phyloP scores from a whole-genome alignment of 768 basidiomycete species.

The Collybia nuda region DNA sequence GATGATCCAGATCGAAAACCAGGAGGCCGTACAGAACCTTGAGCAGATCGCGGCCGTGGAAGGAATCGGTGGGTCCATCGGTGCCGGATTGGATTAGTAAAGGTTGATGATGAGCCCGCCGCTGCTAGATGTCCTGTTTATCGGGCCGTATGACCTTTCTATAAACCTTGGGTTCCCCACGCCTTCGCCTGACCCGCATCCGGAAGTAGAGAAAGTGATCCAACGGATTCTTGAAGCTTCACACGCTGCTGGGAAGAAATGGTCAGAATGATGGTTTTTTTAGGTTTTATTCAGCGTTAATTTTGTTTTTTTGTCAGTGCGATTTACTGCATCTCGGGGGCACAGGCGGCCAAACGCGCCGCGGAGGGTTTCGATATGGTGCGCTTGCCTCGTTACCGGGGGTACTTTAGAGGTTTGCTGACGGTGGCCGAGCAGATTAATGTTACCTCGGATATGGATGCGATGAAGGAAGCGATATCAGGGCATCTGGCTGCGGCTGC shows the following conservation, averaged over 20 bases:
- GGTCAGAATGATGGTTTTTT: constrained; percentile 34
- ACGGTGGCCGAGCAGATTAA: constrained; percentile 8
- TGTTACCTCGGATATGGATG: constrained; percentile 17
- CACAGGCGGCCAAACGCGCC: constrained; percentile 19
- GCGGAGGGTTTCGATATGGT: constrained; percentile 27
- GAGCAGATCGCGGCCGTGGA: constrained; percentile 60
- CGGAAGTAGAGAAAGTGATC: constrained; percentile 60
- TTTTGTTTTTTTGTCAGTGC: too few relatives aligned
- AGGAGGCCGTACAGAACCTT: constrained; percentile 57
- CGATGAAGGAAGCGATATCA: constrained; percentile 13
- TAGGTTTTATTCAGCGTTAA: too few relatives aligned
- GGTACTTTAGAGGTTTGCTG: not conserved
- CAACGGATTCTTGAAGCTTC: constrained; percentile 48
- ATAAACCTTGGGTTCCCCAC: constrained; percentile 57
- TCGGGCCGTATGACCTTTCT: constrained; percentile 71
- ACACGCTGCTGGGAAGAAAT: constrained; percentile 63
- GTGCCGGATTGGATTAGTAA: constrained; percentile 25
- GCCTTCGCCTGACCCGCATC: constrained; percentile 64
- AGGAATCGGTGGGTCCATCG: constrained; percentile 49
- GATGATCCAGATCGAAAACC: constrained; percentile 69
- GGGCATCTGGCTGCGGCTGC: constrained; percentile 9
- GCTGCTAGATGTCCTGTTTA: constrained; percentile 33
- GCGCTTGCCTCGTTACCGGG: not conserved
- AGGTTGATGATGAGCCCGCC: not conserved
- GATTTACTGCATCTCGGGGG: constrained; percentile 21